These are phyloP conservation scores for Cladosporium sp. DNA, from an alignment of 2,329 filamentous ascomycete genomes.

Conservation along the genomic window DNA sequence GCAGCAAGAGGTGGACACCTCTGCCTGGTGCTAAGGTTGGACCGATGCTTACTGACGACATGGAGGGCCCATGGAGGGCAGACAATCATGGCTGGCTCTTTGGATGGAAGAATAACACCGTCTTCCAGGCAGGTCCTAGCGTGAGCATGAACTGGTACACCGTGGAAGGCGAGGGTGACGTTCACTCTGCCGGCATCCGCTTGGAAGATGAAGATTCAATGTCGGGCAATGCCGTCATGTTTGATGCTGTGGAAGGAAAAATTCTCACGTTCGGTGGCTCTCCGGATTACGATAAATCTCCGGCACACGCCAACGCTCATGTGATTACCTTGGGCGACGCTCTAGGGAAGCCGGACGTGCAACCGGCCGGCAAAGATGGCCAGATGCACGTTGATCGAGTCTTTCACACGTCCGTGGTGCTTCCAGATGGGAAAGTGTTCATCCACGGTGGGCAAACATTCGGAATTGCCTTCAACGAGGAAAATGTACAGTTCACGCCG, in stretches of 20 bases:
- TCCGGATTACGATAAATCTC: conserved; percentile 39
- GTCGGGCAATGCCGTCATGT: conserved; percentile 46
- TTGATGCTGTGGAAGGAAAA: conserved; percentile 48
- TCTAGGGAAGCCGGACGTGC: background rate
- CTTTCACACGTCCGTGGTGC: conserved; percentile 22
- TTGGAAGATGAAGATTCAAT: conserved; percentile 45
- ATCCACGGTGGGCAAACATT: conserved; percentile 24
- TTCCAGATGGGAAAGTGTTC: conserved; percentile 31
- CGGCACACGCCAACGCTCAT: conserved; percentile 41
- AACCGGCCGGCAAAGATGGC: background rate
- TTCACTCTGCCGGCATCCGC: conserved; percentile 39
- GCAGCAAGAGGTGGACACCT: conserved; percentile 46
- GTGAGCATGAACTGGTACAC: conserved; percentile 46
- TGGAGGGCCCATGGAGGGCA: conserved; percentile 36
- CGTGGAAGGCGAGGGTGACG: conserved; percentile 38
- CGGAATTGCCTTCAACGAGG: background rate
- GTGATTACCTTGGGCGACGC: conserved; percentile 42
- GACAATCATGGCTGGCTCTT: conserved; percentile 54
- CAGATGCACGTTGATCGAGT: conserved; percentile 25
- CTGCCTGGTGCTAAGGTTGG: conserved; percentile 21
- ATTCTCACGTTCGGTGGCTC: conserved; percentile 50
- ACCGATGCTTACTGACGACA: conserved; percentile 33
- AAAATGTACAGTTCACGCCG: background rate
- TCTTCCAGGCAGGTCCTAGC: conserved; percentile 52
- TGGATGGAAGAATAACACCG: conserved; percentile 41